A percentile compares a stretch with the other conserved stretches of the same genome.
phyloP scores from a whole-genome alignment of 2,329 filamentous ascomycete species.

The Claviceps fusiformis region DNA sequence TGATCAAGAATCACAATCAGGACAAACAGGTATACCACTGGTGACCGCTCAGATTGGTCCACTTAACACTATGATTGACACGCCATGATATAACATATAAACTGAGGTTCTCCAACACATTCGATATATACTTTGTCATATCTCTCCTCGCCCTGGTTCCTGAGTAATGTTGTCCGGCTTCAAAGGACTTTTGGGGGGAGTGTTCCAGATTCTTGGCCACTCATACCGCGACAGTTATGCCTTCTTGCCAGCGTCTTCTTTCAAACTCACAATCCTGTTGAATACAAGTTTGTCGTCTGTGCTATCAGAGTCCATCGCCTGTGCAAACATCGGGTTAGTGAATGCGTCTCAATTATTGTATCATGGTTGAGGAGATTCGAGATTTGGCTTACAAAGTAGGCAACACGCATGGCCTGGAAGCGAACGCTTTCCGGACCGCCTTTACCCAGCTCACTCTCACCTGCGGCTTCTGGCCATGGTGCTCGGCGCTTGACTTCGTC shows the following conservation, averaged over 20 bases:
- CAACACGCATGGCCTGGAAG: slow-evolving; percentile 84
- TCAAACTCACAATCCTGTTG: slow-evolving; percentile 83
- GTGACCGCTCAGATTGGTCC: background rate
- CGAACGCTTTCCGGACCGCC: slow-evolving; percentile 61
- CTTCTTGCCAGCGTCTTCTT: slow-evolving; percentile 70
- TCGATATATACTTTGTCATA: background rate
- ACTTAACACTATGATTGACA: background rate
- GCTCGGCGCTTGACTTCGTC: slow-evolving; percentile 59
- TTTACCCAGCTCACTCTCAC: slow-evolving; percentile 49
- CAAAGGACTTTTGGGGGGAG: background rate
- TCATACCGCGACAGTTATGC: background rate
- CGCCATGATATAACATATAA: background rate
- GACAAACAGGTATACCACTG: background rate
- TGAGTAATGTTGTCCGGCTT: background rate
- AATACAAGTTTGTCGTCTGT: slow-evolving; percentile 69
- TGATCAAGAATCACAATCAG: too few relatives aligned
- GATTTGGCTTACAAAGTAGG: slow-evolving; percentile 52
- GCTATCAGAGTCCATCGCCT: slow-evolving; percentile 65
- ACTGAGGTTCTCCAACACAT: background rate
- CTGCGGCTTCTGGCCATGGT: slow-evolving; percentile 70
- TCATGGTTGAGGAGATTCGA: background rate
- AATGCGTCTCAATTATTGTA: background rate
- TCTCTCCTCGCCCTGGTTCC: too few relatives aligned
- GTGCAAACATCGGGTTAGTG: background rate
- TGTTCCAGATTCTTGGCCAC: background rate